Percentiles rank a stretch among this genome's conserved stretches.
Evolutionary conservation across 176 grass and related monocot species (phyloP).

Genomic region (Saccharum spontaneum): DNA sequence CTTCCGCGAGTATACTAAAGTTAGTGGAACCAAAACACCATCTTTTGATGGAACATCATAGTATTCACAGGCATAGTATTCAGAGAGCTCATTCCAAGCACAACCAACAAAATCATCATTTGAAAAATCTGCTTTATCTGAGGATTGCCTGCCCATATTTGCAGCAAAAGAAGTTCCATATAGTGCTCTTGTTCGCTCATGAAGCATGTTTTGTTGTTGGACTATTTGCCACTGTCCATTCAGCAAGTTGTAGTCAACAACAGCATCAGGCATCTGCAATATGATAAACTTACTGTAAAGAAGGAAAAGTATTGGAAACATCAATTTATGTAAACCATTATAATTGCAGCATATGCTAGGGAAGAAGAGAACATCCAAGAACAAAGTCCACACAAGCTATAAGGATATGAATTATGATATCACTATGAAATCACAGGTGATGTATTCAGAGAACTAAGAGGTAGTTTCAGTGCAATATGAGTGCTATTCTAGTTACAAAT

Average conservation of each 20-base stretch:
- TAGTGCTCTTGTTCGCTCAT: constrained; percentile 74
- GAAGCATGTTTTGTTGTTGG: constrained; percentile 92
- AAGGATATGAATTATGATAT: constrained; percentile 9
- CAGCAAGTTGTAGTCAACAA: constrained; percentile 87
- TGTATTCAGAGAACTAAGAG: not conserved
- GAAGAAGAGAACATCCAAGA: constrained; percentile 7
- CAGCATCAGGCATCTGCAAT: constrained; percentile 92
- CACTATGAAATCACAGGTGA: not conserved
- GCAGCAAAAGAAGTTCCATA: constrained; percentile 71
- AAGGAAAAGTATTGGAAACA: constrained; percentile 28
- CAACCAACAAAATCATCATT: constrained; percentile 47
- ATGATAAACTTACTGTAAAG: constrained; percentile 2
- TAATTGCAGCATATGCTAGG: not conserved
- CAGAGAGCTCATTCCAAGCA: constrained; percentile 83
- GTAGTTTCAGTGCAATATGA: not conserved
- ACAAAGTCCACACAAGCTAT: constrained; percentile 7
- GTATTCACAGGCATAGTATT: constrained; percentile 89
- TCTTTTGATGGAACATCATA: constrained; percentile 82
- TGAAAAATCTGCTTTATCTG: constrained; percentile 39
- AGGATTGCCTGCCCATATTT: constrained; percentile 35
- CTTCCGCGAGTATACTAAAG: constrained; percentile 77
- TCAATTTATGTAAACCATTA: not conserved
- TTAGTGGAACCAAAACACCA: constrained; percentile 64
- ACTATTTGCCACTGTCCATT: constrained; percentile 85
- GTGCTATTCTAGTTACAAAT: not conserved